Evolutionary conservation across 164 flowering plant genomes (phyloP).

Genomic region (Vitis riparia): DNA sequence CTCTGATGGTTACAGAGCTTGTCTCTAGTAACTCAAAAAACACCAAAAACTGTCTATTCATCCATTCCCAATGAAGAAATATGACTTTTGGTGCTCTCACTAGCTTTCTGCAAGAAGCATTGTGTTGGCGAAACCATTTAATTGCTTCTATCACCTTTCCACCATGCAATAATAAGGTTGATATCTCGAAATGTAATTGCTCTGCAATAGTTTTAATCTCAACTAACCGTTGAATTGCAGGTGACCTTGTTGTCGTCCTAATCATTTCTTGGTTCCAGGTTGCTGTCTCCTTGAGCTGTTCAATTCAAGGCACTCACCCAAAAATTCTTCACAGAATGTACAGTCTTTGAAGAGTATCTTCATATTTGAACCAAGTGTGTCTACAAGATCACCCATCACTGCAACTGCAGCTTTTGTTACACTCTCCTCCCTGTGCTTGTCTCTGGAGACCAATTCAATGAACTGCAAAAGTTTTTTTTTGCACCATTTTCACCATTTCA

Average conservation of each 20-base stretch:
- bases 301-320: conserved; percentile 68
- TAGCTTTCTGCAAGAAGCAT: conserved; percentile 57
- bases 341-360: conserved; percentile 45
- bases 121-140: conserved; percentile 78
- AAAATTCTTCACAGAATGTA: conserved; percentile 42
- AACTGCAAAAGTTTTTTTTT: too few relatives aligned
- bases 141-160: conserved; percentile 85
- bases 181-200: conserved; percentile 83
- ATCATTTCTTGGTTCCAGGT: conserved; percentile 80
- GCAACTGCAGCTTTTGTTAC: conserved; percentile 81
- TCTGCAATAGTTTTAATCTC: conserved; percentile 89
- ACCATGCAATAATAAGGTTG: conserved; percentile 87
- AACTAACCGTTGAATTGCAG: conserved; percentile 74
- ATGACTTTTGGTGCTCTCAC: conserved; percentile 63
- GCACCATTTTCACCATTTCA: too few relatives aligned
- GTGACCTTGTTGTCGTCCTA: conserved; percentile 69
- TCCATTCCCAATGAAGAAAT: conserved; percentile 97
- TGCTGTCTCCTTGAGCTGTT: conserved; percentile 78
- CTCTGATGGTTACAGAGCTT: conserved; percentile 37
- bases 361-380: conserved; percentile 64
- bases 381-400: conserved; percentile 82
- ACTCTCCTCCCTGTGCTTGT: conserved; percentile 55
- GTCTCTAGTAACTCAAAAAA: conserved; percentile 50
- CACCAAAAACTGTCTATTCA: conserved; percentile 88
- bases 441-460: too few relatives aligned